A percentile compares a stretch with the other conserved stretches of the same genome.
Evolutionary conservation across 2,329 filamentous ascomycete species (phyloP).

Genomic region (Aphanocladium album): DNA sequence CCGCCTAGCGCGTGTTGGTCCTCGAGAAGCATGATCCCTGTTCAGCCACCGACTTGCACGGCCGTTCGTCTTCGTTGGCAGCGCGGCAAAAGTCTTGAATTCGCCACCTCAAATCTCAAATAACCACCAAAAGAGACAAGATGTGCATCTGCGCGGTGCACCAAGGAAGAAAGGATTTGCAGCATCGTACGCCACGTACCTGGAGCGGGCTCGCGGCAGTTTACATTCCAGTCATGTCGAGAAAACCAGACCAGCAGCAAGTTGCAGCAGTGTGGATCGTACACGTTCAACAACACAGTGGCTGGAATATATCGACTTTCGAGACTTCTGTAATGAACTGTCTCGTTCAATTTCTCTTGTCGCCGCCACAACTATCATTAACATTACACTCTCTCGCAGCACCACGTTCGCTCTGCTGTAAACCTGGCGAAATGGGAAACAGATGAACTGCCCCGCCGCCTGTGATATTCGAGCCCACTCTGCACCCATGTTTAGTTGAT

Average conservation of each 20-base stretch:
- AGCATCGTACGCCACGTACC: neutral
- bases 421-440: neutral
- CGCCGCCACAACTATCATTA: neutral
- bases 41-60: neutral
- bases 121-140: neutral
- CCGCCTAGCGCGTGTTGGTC: slow-evolving; percentile 7
- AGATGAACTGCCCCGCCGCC: slow-evolving; percentile 9
- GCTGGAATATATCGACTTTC: neutral
- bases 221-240: neutral
- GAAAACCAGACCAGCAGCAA: neutral
- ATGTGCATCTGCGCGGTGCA: neutral
- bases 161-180: neutral
- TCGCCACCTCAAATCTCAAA: slow-evolving; percentile 7
- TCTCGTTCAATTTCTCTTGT: slow-evolving; percentile 3
- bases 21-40: neutral
- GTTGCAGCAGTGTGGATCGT: too few relatives aligned
- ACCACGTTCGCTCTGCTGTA: neutral
- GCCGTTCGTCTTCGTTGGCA: neutral
- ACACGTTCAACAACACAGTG: neutral
- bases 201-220: neutral
- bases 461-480: slow-evolving; percentile 1
- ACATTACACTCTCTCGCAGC: neutral
- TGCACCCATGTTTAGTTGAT: neutral
- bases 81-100: slow-evolving; percentile 2
- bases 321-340: neutral